Evolutionary conservation across 257 asterid genomes (phyloP).

Genomic region (Ilex asprella): DNA sequence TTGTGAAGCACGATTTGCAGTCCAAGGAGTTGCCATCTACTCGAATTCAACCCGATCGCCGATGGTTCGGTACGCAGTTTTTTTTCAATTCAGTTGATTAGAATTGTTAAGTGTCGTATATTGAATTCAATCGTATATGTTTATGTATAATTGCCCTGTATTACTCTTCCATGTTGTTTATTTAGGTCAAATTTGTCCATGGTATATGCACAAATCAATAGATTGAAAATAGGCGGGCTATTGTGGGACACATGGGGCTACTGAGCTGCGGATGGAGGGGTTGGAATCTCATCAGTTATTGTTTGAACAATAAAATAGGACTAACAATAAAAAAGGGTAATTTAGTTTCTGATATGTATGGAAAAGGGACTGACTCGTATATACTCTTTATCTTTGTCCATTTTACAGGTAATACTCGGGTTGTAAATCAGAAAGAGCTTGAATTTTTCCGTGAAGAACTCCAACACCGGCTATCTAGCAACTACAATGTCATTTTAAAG

Average conservation of each 20-base stretch:
- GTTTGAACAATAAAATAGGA: no score
- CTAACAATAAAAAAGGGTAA: no score
- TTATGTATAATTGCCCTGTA: no score
- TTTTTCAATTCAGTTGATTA: not conserved
- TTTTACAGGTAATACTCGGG: conserved; percentile 71
- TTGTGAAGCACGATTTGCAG: conserved; percentile 72
- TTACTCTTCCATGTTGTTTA: no score
- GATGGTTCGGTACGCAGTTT: conserved; percentile 77
- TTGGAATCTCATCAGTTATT: no score
- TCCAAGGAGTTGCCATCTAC: conserved; percentile 86
- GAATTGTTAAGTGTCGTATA: not conserved
- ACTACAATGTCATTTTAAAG: conserved; percentile 76
- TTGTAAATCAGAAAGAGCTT: conserved; percentile 77
- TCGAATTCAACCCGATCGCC: conserved; percentile 86
- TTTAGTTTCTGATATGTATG: not conserved
- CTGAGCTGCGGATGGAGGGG: no score
- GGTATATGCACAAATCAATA: no score
- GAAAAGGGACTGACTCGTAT: not conserved
- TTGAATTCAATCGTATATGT: not conserved
- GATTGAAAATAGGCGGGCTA: no score
- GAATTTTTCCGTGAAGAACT: conserved; percentile 85
- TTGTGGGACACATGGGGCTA: no score
- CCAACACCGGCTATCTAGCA: conserved; percentile 64
- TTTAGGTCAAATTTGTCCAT: no score
- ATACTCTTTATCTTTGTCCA: not conserved